Percentiles rank a stretch among this genome's conserved stretches.
phyloP scores from a whole-genome alignment of 768 basidiomycete genomes.

The Russula vinacea region DNA sequence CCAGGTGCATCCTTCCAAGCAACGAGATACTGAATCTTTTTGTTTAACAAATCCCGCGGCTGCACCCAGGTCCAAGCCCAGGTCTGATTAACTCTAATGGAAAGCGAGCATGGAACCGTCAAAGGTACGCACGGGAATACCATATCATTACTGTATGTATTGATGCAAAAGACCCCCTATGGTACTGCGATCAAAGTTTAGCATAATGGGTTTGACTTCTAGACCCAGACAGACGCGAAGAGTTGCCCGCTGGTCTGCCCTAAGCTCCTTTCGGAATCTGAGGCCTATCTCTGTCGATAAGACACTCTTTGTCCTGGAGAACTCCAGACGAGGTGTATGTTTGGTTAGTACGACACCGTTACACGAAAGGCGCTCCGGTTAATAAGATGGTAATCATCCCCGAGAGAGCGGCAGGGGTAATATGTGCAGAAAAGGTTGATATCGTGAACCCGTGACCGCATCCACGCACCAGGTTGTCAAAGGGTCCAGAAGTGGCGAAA shows the following conservation, averaged over 20 bases:
- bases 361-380: background rate
- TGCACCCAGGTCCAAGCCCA: background rate
- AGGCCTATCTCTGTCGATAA: no score
- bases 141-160: background rate
- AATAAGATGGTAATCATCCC: background rate
- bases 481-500: background rate
- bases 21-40: background rate
- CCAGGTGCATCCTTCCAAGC: background rate
- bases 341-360: background rate
- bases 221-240: background rate
- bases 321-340: background rate
- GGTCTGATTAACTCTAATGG: background rate
- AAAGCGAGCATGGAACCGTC: slow-evolving; percentile 14
- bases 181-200: background rate
- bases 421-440: background rate
- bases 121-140: slow-evolving; percentile 1
- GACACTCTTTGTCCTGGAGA: background rate
- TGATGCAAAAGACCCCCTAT: background rate
- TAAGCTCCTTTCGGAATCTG: slow-evolving; percentile 14
- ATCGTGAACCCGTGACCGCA: background rate
- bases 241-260: background rate
- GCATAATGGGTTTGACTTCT: background rate
- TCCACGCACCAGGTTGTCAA: background rate
- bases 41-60: background rate
- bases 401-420: background rate